Evolutionary conservation across 805 yeast species (phyloP).

Genomic region (Saccharomycopsis vini): DNA sequence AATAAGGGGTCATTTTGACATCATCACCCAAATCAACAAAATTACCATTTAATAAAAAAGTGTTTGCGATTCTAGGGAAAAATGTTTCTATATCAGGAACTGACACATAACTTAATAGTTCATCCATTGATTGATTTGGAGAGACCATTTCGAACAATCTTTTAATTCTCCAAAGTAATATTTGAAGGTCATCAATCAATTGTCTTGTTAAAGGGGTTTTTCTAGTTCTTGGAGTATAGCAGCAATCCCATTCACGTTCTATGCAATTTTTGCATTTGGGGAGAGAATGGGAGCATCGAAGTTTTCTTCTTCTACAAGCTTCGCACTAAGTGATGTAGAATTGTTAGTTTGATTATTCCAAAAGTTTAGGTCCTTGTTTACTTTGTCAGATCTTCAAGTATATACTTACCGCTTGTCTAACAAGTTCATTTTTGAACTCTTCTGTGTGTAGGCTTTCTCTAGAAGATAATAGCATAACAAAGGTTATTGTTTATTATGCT

Average conservation of each 20-base stretch:
- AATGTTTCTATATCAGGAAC: slow-evolving; percentile 8
- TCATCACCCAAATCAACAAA: slow-evolving; percentile 17
- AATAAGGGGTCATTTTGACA: slow-evolving; percentile 4
- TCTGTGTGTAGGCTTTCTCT: too few species aligned
- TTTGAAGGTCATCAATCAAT: slow-evolving; percentile 69
- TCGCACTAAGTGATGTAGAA: slow-evolving; percentile 58
- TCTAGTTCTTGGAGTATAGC: slow-evolving; percentile 68
- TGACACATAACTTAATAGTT: slow-evolving; percentile 22
- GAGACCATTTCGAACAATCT: slow-evolving; percentile 32
- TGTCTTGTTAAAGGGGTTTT: slow-evolving; percentile 78
- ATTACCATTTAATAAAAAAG: slow-evolving; percentile 7
- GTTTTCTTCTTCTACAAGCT: slow-evolving; percentile 70
- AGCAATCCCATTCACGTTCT: slow-evolving; percentile 64
- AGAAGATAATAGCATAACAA: too few species aligned
- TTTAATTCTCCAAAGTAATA: slow-evolving; percentile 40
- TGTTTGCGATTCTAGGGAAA: slow-evolving; percentile 14
- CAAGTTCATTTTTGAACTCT: too few species aligned
- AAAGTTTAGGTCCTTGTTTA: too few species aligned
- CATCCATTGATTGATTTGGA: slow-evolving; percentile 41
- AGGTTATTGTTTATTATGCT: too few species aligned
- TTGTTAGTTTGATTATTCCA: too few species aligned
- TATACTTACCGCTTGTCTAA: too few species aligned
- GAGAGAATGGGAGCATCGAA: slow-evolving; percentile 69
- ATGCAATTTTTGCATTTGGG: slow-evolving; percentile 73
- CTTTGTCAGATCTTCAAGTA: too few species aligned